Evolutionary conservation across 164 flowering plant genomes (phyloP), one percentile per base, ranked within the genome.

Genomic region (Euptelea pleiosperma): DNA sequence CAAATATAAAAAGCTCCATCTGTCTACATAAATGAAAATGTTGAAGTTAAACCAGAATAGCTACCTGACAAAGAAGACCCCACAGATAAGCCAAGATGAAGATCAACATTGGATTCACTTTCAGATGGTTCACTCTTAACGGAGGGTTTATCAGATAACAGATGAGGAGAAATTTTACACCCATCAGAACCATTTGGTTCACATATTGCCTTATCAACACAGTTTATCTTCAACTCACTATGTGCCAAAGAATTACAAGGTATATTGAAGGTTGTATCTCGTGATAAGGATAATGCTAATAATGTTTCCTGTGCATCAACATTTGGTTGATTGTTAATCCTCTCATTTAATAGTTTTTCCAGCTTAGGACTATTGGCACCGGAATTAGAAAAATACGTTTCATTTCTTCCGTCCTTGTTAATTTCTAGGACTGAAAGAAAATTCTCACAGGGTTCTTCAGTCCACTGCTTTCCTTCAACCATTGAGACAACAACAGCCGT

Each of bases 401-500:
- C 66, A 56, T 6, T 30, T 55, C 65, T 37, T 51, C 18, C 26
- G 42, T 69, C 69, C 45, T 52, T 31, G 1, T 49, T 52, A 46
- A 25, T 45, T 37, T 68, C 71, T 56, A 41, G 16, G 41, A 21
- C 52, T 39, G 75, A 68, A 8, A 52, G 22, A 53, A 52, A n/a
- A 37, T 68, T 66, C 45, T 63, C 63, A 44, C 33, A 58, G 51
- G 71, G 63, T 63, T 55, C 75, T 58, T 64, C 64, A 53, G 24
- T 47, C 64, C 22, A 29, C 42, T 79, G 68, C 57, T 71, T 64
- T 57, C 55, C 80, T 48, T 65, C 82, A 70, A 87, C 74, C 74
- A 83, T 60, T 60, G 99, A 93, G 51, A 93, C 80, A 60, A 93
- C 96, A 51, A 90, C 61, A 70, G 92, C 97, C 22, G 97, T 93